Conservation (phyloP, 148 eudicot genomes). For the Diospyros kaki region DNA sequence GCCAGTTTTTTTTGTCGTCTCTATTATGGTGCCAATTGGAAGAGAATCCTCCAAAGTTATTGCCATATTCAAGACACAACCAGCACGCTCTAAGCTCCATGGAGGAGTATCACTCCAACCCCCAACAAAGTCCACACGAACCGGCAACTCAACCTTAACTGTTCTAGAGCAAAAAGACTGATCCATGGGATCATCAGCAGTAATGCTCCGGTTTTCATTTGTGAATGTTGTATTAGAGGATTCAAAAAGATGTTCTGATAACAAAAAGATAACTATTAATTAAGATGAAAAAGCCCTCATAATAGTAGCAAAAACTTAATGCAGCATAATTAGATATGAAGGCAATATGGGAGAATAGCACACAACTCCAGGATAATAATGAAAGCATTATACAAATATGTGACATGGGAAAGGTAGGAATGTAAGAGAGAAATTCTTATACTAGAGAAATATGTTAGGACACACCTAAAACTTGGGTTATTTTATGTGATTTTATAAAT, state of each 20-base stretch:
- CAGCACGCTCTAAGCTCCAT: slow-evolving; percentile 98
- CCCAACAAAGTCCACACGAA: slow-evolving; percentile 94
- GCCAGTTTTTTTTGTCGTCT: slow-evolving; percentile 43
- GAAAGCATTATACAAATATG: no score
- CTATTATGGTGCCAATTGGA: slow-evolving; percentile 81
- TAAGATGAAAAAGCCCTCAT: neutral
- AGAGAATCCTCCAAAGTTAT: slow-evolving; percentile 71
- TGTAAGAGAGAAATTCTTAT: no score
- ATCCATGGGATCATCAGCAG: slow-evolving; percentile 20
- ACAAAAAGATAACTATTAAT: slow-evolving; percentile 10
- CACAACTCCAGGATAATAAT: no score
- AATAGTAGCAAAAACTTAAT: no score
- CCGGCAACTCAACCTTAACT: slow-evolving; percentile 89
- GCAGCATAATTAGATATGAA: no score
- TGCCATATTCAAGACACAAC: slow-evolving; percentile 96
- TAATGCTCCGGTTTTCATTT: slow-evolving; percentile 23
- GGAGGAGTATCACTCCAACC: slow-evolving; percentile 99
- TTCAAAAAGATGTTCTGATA: slow-evolving; percentile 55
- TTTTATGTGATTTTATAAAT: no score
- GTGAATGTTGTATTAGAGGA: slow-evolving; percentile 34
- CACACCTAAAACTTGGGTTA: no score
- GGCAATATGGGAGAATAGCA: no score
- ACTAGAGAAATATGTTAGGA: no score
- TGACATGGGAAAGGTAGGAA: no score
- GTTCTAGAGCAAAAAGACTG: slow-evolving; percentile 30